Evolutionary conservation across 2,329 filamentous ascomycete species (phyloP), one percentile per base, ranked within the genome.

Genomic region (Neonectria hederae): DNA sequence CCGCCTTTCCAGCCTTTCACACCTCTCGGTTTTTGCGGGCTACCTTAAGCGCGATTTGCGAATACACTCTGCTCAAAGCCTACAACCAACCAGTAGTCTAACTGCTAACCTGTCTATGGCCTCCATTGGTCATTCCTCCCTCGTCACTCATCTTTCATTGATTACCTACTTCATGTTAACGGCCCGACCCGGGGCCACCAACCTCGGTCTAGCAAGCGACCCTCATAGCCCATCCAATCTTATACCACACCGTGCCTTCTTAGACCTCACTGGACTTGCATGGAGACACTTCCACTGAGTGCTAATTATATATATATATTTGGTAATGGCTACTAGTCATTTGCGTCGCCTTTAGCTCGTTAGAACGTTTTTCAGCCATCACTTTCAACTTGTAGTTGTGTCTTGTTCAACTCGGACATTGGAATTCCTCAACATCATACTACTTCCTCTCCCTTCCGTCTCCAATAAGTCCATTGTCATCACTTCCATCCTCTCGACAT

Each of bases 381-480:
- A 28, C 48, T 46, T 51, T 42, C 42, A 45, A 30, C 53, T 62
- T 57, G 52, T 57, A 43, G 51, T 56, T 46, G 28, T 49, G 26
- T 51, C 38, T 42, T 60, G 32, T 35, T 46, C 45, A 54, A 45
- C 57, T 63, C 48, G 38, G 22, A 55, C 61, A 54, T 48, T 58
- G 60, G 30, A 40, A 61, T 54, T 48, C 53, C 55, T 49, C 48
- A 62, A 52, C 64, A 42, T 19, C 35, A 38, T 51, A 59, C 48
- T 53, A 21, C 35, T 62, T 55, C 62, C 57, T 61, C 58, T 53
- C 64, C 26, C 66, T 32, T 69, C 54, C 54, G 61, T 65, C 54
- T 45, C 53, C 45, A 42, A 45, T 46, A 65, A 45, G 49, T 56
- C 49, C 46, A 19, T 60, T 40, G 45, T 65, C 63, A 55, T 52